Conservation (phyloP, 306 rosid species). For the Rubus parviflorus region DNA sequence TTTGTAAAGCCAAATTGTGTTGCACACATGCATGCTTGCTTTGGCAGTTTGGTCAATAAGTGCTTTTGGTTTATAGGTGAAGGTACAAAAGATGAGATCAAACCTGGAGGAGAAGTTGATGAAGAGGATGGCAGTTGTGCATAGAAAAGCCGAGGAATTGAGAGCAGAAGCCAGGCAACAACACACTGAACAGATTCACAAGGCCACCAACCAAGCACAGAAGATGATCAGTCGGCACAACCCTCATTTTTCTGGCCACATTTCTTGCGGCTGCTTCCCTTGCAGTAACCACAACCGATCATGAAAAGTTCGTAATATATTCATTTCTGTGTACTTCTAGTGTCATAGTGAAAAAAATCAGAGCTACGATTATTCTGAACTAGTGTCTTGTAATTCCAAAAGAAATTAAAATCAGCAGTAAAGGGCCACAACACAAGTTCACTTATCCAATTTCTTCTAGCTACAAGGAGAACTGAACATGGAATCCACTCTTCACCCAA, state of each 20-base stretch:
- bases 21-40: background rate
- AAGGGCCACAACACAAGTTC: background rate
- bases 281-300: slow-evolving; percentile 44
- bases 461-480: background rate
- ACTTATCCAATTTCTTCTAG: background rate
- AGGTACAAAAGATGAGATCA: slow-evolving; percentile 90
- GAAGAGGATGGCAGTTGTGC: slow-evolving; percentile 81
- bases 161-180: slow-evolving; percentile 68
- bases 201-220: slow-evolving; percentile 53
- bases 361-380: background rate
- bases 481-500: background rate
- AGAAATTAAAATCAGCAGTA: background rate
- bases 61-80: slow-evolving; percentile 50
- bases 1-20: background rate
- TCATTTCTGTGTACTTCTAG: slow-evolving; percentile 5
- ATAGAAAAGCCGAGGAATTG: slow-evolving; percentile 89
- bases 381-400: background rate
- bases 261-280: slow-evolving; percentile 90
- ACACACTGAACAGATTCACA: slow-evolving; percentile 69
- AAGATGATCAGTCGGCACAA: slow-evolving; percentile 50
- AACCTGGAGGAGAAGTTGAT: slow-evolving; percentile 89
- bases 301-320: background rate
- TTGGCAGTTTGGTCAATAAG: background rate
- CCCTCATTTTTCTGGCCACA: slow-evolving; percentile 48
- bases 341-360: slow-evolving; percentile 5